Percentiles rank a stretch among this genome's conserved stretches.
Conservation (phyloP, 305 asterid species). For the Euphrasia arctica region DNA sequence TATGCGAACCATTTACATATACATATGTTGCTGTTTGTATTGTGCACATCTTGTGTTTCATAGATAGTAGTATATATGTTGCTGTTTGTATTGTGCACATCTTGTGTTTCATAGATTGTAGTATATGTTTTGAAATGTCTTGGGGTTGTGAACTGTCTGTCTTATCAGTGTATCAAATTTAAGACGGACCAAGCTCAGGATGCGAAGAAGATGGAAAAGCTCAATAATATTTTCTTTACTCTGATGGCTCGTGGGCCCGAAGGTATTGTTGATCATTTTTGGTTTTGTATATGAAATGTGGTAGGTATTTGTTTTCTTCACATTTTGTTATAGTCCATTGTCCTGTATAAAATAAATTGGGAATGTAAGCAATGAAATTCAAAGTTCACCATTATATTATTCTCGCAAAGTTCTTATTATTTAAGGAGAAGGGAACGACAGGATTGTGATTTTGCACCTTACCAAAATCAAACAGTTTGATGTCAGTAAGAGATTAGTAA, state of each 20-base stretch:
- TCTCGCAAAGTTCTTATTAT: too few relatives aligned
- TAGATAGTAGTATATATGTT: neutral
- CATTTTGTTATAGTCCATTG: neutral
- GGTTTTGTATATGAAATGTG: neutral
- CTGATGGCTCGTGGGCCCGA: slow-evolving; percentile 90
- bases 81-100: too few relatives aligned
- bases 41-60: slow-evolving; percentile 5
- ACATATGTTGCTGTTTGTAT: neutral
- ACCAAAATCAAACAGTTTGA: slow-evolving; percentile 7
- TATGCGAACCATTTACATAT: slow-evolving; percentile 7
- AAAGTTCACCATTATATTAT: neutral
- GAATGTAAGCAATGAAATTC: neutral
- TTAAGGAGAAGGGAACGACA: neutral
- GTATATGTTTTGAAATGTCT: slow-evolving; percentile 1
- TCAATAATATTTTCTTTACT: slow-evolving; percentile 76
- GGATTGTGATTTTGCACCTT: neutral
- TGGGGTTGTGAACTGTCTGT: neutral
- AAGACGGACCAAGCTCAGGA: slow-evolving; percentile 95
- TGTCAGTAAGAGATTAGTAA: neutral
- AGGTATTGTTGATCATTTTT: slow-evolving; percentile 36
- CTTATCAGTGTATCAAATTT: slow-evolving; percentile 68
- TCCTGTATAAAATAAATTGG: slow-evolving; percentile 1
- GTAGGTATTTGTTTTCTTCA: neutral
- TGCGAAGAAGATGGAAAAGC: slow-evolving; percentile 84
- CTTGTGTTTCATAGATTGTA: neutral